phyloP scores from a whole-genome alignment of 164 flowering plant genomes.

The Saururus chinensis region DNA sequence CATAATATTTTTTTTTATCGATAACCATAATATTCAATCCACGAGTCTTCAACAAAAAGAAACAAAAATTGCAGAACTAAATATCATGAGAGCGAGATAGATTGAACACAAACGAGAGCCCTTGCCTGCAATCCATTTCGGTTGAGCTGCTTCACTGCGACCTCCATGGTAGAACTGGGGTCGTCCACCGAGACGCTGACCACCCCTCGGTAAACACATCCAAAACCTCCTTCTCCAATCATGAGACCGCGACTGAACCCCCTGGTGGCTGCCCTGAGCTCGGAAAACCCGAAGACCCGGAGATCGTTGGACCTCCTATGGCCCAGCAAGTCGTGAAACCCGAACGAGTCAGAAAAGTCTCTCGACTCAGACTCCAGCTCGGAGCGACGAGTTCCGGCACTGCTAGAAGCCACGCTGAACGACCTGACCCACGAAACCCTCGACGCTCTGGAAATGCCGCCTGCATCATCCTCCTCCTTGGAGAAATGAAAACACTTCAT shows the following conservation, averaged over 20 bases:
- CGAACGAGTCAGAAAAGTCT: conserved; percentile 20
- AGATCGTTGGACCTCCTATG: conserved; percentile 46
- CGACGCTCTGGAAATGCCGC: conserved; percentile 22
- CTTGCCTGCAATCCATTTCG: conserved; percentile 87
- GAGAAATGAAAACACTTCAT: conserved; percentile 94
- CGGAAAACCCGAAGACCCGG: conserved; percentile 49
- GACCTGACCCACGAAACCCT: conserved; percentile 83
- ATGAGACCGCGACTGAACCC: conserved; percentile 61
- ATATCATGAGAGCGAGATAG: neutral
- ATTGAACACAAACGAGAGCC: neutral
- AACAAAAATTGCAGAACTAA: too few species aligned
- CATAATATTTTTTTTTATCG: too few species aligned
- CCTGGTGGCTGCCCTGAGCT: conserved; percentile 70
- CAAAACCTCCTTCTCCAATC: conserved; percentile 95
- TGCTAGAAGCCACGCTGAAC: conserved; percentile 58
- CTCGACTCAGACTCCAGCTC: conserved; percentile 24
- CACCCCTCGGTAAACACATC: conserved; percentile 69
- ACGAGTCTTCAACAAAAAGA: too few species aligned
- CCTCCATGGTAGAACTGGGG: conserved; percentile 33
- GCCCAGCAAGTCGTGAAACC: conserved; percentile 17
- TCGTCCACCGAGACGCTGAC: conserved; percentile 24
- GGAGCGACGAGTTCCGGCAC: conserved; percentile 18
- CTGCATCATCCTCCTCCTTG: conserved; percentile 27
- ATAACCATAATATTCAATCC: too few species aligned
- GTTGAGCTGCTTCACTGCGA: conserved; percentile 81